These are phyloP conservation scores for Suillus discolor DNA, from an alignment of 768 basidiomycete genomes.

Conservation along the genomic window DNA sequence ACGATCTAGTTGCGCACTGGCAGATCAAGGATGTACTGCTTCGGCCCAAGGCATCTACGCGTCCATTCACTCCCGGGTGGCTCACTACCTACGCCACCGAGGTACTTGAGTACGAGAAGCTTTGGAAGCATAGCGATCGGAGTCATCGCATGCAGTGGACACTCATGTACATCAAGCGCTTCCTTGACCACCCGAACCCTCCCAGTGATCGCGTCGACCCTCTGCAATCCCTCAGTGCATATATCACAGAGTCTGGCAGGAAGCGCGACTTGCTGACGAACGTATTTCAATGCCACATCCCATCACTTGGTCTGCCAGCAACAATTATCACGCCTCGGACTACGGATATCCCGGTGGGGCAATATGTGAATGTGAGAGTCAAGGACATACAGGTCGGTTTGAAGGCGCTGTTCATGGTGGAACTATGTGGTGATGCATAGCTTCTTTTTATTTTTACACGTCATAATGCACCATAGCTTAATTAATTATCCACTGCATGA, in stretches of 20 bases:
- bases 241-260: conserved; percentile 21
- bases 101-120: conserved; percentile 39
- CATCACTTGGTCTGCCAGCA: conserved; percentile 28
- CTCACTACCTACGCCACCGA: conserved; percentile 46
- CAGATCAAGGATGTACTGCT: conserved; percentile 84
- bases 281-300: conserved; percentile 25
- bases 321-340: conserved; percentile 15
- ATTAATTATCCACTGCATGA: neutral
- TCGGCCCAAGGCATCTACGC: conserved; percentile 31
- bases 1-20: conserved; percentile 87
- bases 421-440: conserved; percentile 4
- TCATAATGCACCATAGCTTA: neutral
- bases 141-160: conserved; percentile 45
- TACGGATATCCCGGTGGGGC: conserved; percentile 25
- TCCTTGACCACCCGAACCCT: conserved; percentile 30
- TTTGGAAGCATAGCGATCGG: conserved; percentile 31
- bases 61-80: conserved; percentile 49
- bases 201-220: conserved; percentile 27
- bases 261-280: conserved; percentile 7
- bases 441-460: neutral
- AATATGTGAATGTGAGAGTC: conserved; percentile 28
- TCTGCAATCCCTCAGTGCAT: conserved; percentile 29
- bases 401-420: neutral
- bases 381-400: conserved; percentile 31
- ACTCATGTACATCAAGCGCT: conserved; percentile 40